Percentiles rank a stretch among this genome's conserved stretches.
Conservation (phyloP, 1,284 basidiomycete species). For the Malassezia slooffiae region DNA sequence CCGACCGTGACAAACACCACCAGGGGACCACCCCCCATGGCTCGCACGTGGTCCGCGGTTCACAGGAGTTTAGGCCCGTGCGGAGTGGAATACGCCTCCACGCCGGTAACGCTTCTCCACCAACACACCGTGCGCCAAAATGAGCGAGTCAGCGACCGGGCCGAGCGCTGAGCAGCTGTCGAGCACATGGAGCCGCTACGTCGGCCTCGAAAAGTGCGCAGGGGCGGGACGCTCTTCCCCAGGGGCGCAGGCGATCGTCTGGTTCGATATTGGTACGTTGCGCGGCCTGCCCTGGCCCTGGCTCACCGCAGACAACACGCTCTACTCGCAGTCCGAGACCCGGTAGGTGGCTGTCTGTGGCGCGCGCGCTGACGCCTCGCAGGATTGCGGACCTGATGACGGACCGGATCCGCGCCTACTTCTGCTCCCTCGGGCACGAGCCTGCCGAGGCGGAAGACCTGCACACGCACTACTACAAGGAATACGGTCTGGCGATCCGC, state of each 20-base stretch:
- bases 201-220: conserved; percentile 28
- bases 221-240: too few relatives aligned
- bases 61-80: too few relatives aligned
- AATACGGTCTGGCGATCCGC: conserved; percentile 70
- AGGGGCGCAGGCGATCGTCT: conserved; percentile 52
- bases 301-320: conserved; percentile 57
- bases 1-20: conserved; percentile 37
- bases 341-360: conserved; percentile 3
- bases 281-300: too few relatives aligned
- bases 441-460: conserved; percentile 62
- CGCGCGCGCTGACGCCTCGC: conserved; percentile 4
- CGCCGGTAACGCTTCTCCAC: not conserved
- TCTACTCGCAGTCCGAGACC: conserved; percentile 51
- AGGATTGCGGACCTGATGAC: conserved; percentile 67
- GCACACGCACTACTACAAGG: conserved; percentile 63
- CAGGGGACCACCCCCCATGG: too few relatives aligned
- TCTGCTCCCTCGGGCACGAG: conserved; percentile 58
- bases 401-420: conserved; percentile 68
- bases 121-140: too few relatives aligned
- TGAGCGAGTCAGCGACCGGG: too few relatives aligned
- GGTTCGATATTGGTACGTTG: conserved; percentile 60
- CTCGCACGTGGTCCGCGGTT: too few relatives aligned
- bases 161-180: too few relatives aligned
- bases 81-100: too few relatives aligned
- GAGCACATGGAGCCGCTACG: conserved; percentile 11